Evolutionary conservation across 345 rosid species (phyloP), one percentile per base, ranked within the genome.

Genomic region (Raphanus raphanistrum): DNA sequence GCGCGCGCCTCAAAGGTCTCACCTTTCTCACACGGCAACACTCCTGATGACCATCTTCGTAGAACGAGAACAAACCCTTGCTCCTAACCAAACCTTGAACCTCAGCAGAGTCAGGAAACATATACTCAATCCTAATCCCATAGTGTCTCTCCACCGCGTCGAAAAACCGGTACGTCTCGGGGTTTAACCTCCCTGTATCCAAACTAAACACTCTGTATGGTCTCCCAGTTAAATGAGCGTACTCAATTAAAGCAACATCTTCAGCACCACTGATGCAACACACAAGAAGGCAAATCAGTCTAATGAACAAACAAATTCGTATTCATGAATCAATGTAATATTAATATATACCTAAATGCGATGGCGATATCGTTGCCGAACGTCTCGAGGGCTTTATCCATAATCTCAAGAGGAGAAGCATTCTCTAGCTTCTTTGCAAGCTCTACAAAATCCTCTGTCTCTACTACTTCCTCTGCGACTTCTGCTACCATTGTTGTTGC

Each of bases 1-100:
- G 87, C 5, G 97, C 94, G 78, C 97, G 89, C 73, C 97, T 86
- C 78, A 95, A 83, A 8, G 99, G 99, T 76, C 96, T 90, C 54
- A 95, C 98, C 71, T 92, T 95, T 82, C 99, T 81, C 6, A 90
- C 92, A 17, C 98, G 90, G 88, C 99, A 95, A 86, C 99, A 95
- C 75, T 95, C 99, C 33, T 92, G 98, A 78, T 92, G 99, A 57
- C 99, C 99, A 32, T 95, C 99, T 63, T 95, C 97, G 1, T 95
- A 94, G 81, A 94, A 94, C 6, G 98, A 94, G 80, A 92, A 94
- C 55, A 94, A 86, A 3, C 98, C 98, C 70, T 95, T 95, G 85
- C 69, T 88, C 85, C 98, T 89, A 4, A 92, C 98, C 43, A 95
- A 78, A 71, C 84, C 98, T 81, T 92, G 97, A 81, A 92, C 98